Percentiles rank a stretch among this genome's conserved stretches.
These are phyloP conservation scores for Zymoseptoria tritici DNA, from an alignment of 2,329 filamentous ascomycete species.

Conservation along the genomic window DNA sequence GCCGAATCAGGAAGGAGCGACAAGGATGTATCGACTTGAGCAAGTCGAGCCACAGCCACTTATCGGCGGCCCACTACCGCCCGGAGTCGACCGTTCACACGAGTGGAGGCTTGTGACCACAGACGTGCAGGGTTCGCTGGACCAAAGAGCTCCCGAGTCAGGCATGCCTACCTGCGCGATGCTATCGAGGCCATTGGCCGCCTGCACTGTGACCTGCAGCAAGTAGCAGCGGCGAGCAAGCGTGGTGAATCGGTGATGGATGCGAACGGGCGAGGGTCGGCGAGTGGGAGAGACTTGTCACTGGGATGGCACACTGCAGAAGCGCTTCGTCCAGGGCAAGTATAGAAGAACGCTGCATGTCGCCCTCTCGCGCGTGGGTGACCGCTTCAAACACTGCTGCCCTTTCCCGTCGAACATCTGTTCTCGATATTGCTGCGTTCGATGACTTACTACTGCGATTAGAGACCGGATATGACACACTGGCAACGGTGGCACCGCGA, in stretches of 20 bases:
- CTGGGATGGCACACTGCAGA: background rate
- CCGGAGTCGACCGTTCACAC: background rate
- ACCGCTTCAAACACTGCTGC: background rate
- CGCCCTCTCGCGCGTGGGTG: background rate
- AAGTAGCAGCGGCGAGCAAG: background rate
- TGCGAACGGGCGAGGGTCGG: background rate
- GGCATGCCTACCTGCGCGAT: background rate
- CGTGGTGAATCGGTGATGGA: background rate
- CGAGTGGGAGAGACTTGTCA: background rate
- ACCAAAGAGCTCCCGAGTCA: background rate
- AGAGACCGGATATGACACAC: constrained; percentile 12
- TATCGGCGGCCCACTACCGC: background rate
- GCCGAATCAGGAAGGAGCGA: background rate
- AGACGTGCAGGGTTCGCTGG: background rate
- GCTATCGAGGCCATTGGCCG: background rate
- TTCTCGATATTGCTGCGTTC: constrained; percentile 12
- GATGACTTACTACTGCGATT: constrained; percentile 1
- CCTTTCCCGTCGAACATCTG: constrained; percentile 5
- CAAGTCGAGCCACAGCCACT: background rate
- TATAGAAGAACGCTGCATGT: background rate
- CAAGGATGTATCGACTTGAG: background rate
- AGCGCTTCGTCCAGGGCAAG: background rate
- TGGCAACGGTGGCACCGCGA: constrained; percentile 12
- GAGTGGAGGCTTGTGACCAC: background rate
- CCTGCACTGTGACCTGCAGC: background rate